Evolutionary conservation across 495 filamentous ascomycete species (phyloP), one percentile per base, ranked within the genome.

Genomic region (Penicillium roqueforti): DNA sequence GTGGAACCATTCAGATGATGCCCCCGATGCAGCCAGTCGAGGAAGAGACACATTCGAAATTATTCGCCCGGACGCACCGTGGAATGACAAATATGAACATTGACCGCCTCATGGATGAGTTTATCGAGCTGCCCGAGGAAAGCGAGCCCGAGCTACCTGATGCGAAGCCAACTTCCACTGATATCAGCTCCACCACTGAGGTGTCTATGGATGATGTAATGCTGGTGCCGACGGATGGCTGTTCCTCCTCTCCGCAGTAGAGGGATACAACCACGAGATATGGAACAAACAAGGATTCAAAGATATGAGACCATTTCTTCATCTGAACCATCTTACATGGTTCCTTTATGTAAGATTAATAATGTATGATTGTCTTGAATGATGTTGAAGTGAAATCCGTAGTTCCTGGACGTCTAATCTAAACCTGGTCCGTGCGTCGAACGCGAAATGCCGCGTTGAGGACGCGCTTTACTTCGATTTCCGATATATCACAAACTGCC

Each of bases 341-440:
- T 41, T n/a, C 3, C 6, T 16, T 36, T 36, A n/a, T 36, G 16
- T 7, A 6, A 36, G n/a, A 36, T 6, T 3, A 9, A 7, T 47
- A 6, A 29, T 39, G 23, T 51, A 40, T 28, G 23, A 40, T 31
- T 41, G 28, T 51, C 8, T 23, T 5, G 10, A 34, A 47, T 34
- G 45, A 31, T 7, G 28, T 47, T 36, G 6, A 43, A 25, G 14
- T 22, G 11, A 47, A 47, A 29, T 36, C 18, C 13, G 38, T 41
- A 51, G 49, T 51, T 36, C 19, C 29, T 1, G 9, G 32, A 6
- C 2, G 19, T 23, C 45, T 31, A 58, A 68, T 73, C 45, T 62
- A 69, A 62, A 61, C n/a, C 0, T 70, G 70, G 71, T 63, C 71
- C 55, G 71, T 75, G 62, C 62, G 14, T 25, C 10, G 25, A 44